Conservation (phyloP, 306 rosid species). For the Mimosa pudica region DNA sequence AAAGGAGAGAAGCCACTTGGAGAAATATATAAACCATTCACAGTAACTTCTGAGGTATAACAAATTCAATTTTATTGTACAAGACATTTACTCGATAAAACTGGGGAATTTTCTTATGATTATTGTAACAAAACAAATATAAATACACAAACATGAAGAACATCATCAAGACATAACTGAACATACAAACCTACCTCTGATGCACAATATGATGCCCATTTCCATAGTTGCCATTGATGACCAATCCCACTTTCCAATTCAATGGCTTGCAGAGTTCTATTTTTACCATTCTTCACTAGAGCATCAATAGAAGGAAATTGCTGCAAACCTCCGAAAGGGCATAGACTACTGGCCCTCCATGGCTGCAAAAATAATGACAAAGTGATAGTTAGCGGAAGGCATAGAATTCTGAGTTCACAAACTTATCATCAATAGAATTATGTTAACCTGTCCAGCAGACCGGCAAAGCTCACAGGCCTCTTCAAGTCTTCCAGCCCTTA, state of each 20-base stretch:
- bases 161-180: conserved; percentile 15
- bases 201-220: conserved; percentile 97
- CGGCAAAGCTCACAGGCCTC: conserved; percentile 94
- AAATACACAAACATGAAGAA: conserved; percentile 22
- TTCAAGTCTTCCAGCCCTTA: conserved; percentile 94
- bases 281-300: conserved; percentile 72
- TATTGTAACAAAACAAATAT: conserved; percentile 31
- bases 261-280: conserved; percentile 89
- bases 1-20: conserved; percentile 7
- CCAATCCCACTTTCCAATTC: conserved; percentile 95
- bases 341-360: conserved; percentile 95
- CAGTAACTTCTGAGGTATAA: conserved; percentile 32
- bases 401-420: conserved; percentile 27
- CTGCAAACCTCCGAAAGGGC: conserved; percentile 82
- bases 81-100: conserved; percentile 3
- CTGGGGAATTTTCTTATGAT: conserved; percentile 23
- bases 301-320: conserved; percentile 87
- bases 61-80: conserved; percentile 12
- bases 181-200: conserved; percentile 73
- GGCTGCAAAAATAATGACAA: conserved; percentile 56
- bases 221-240: conserved; percentile 97
- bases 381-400: conserved; percentile 37
- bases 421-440: conserved; percentile 30
- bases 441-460: conserved; percentile 90
- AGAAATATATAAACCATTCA: conserved; percentile 9